phyloP scores from a whole-genome alignment of 2,329 filamentous ascomycete species.

The Nemania sp. region DNA sequence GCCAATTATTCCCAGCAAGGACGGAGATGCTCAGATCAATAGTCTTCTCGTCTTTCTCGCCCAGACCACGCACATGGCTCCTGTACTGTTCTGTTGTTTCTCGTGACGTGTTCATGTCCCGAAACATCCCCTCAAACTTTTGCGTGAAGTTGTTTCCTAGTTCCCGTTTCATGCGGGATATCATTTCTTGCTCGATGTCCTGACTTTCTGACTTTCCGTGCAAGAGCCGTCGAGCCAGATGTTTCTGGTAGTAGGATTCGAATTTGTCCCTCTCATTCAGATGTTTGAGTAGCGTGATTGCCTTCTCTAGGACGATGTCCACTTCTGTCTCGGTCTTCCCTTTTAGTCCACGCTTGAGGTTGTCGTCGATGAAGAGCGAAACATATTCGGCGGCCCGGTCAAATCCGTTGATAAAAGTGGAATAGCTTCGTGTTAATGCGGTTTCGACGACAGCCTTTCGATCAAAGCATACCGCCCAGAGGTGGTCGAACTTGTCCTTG shows the following conservation, averaged over 20 bases:
- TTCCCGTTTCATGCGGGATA: conserved; percentile 95
- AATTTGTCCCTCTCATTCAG: conserved; percentile 92
- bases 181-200: conserved; percentile 94
- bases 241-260: conserved; percentile 97
- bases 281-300: conserved; percentile 84
- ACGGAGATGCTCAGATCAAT: conserved; percentile 84
- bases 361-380: conserved; percentile 95
- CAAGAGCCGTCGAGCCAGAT: conserved; percentile 83
- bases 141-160: conserved; percentile 91
- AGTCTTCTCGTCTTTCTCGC: conserved; percentile 58
- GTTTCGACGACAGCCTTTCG: conserved; percentile 78
- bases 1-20: conserved; percentile 93
- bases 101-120: conserved; percentile 86
- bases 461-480: conserved; percentile 74
- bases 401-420: conserved; percentile 93
- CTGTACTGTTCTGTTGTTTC: conserved; percentile 81
- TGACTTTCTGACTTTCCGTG: conserved; percentile 88
- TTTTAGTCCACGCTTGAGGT: conserved; percentile 89
- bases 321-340: conserved; percentile 90
- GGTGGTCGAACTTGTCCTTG: conserved; percentile 85
- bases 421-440: conserved; percentile 82
- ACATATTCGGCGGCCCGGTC: conserved; percentile 84
- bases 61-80: conserved; percentile 60
- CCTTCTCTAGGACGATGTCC: conserved; percentile 82
- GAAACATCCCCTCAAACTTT: conserved; percentile 97